Percentiles rank a stretch among this genome's conserved stretches.
These are phyloP conservation scores for Aureoboletus auriporus DNA, from an alignment of 768 basidiomycete species.

Conservation along the genomic window DNA sequence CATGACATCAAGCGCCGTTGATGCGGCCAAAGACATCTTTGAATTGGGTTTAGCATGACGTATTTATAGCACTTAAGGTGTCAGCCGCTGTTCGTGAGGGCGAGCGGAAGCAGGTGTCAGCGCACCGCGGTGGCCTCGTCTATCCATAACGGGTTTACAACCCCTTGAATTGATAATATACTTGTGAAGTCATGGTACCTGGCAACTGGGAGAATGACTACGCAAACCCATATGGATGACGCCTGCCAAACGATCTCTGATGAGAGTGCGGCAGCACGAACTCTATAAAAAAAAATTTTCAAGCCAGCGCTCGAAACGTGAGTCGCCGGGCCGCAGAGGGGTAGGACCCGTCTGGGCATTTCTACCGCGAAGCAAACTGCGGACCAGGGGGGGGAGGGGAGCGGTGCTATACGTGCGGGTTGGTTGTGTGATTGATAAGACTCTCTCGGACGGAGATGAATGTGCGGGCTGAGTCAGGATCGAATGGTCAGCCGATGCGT, in stretches of 20 bases:
- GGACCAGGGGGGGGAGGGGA: constrained; percentile 11
- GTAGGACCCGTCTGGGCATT: neutral
- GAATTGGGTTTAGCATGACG: too few species aligned
- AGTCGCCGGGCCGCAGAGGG: constrained; percentile 7
- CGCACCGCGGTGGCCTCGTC: constrained; percentile 2
- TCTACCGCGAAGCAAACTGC: constrained; percentile 19
- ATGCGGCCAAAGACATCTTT: too few species aligned
- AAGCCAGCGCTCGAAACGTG: neutral
- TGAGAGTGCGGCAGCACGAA: neutral
- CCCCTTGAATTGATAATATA: neutral
- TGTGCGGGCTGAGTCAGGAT: too few species aligned
- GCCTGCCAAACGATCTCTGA: neutral
- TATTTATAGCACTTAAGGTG: too few species aligned
- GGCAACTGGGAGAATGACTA: constrained; percentile 10
- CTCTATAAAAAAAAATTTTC: constrained; percentile 1
- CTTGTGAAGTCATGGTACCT: constrained; percentile 3
- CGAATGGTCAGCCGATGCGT: too few species aligned
- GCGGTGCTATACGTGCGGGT: neutral
- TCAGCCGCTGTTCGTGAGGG: too few species aligned
- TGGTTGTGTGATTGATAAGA: too few species aligned
- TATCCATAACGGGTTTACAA: neutral
- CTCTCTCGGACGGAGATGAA: too few species aligned
- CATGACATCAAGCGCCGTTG: too few species aligned
- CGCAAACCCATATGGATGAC: neutral
- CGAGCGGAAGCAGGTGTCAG: neutral